Evolutionary conservation across 768 basidiomycete species (phyloP).

Genomic region (Leccinum boreale): DNA sequence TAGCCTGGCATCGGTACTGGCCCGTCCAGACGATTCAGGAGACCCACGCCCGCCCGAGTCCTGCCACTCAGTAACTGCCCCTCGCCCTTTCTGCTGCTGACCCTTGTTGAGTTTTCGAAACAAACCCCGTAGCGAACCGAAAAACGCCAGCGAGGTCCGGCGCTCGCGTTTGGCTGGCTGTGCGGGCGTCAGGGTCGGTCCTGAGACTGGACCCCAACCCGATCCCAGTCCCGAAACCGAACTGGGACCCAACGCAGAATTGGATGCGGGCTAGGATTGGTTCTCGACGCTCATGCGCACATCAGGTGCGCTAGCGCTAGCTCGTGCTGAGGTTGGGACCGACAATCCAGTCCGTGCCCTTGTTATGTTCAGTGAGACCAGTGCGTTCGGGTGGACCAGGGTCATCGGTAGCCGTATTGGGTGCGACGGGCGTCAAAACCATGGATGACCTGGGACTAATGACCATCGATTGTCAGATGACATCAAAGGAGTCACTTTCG

Average conservation of each 20-base stretch:
- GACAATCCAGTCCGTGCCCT: neutral
- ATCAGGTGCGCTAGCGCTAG: neutral
- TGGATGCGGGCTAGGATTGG: conserved; percentile 1
- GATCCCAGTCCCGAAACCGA: too few relatives aligned
- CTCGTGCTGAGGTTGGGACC: neutral
- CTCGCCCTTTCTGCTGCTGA: neutral
- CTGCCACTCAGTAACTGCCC: conserved; percentile 11
- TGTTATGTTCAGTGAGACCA: neutral
- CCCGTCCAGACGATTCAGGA: too few relatives aligned
- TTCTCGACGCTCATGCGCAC: neutral
- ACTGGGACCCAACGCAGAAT: neutral
- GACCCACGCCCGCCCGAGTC: conserved; percentile 5
- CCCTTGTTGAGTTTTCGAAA: conserved; percentile 20
- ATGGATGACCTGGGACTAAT: neutral
- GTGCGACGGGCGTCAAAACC: neutral
- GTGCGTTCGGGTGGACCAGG: too few relatives aligned
- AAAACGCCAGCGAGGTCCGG: conserved; percentile 17
- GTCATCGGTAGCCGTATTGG: neutral
- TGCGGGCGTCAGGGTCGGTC: neutral
- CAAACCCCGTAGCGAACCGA: conserved; percentile 26
- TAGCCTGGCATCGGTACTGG: too few relatives aligned
- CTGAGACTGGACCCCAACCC: neutral
- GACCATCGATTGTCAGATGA: conserved; percentile 11
- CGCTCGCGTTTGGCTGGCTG: conserved; percentile 16
- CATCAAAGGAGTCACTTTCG: conserved; percentile 16